Evolutionary conservation across 2,329 filamentous ascomycete genomes (phyloP).

Genomic region (Coniochaeta ligniaria): DNA sequence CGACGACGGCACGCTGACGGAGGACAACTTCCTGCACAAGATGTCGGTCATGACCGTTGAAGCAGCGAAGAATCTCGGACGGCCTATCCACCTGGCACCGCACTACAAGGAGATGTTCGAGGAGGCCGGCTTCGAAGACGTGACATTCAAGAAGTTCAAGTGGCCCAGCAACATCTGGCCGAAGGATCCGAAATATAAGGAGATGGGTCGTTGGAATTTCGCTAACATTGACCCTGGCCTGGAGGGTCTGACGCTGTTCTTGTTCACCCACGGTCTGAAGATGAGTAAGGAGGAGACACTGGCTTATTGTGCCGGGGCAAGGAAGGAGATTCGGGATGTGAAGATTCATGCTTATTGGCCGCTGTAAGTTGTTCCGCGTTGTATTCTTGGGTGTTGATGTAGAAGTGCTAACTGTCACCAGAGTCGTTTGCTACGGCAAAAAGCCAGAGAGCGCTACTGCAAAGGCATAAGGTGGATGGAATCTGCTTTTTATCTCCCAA

Average conservation of each 20-base stretch:
- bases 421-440: not conserved
- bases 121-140: conserved; percentile 16
- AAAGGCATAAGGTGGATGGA: not conserved
- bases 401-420: not conserved
- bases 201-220: conserved; percentile 13
- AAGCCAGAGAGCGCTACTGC: not conserved
- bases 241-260: conserved; percentile 17
- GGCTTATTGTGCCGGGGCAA: conserved; percentile 11
- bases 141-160: conserved; percentile 14
- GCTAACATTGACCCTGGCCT: conserved; percentile 14
- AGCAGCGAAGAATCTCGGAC: conserved; percentile 4
- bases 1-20: conserved; percentile 10
- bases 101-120: conserved; percentile 11
- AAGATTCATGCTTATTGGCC: conserved; percentile 12
- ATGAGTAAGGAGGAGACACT: conserved; percentile 18
- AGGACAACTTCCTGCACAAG: conserved; percentile 5
- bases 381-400: not conserved
- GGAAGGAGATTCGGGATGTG: conserved; percentile 6
- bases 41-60: conserved; percentile 2
- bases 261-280: conserved; percentile 17
- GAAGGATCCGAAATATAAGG: conserved; percentile 16
- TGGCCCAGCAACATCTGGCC: conserved; percentile 22
- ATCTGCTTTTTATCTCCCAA: not conserved
- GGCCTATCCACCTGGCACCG: conserved; percentile 4
- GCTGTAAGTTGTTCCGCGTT: conserved; percentile 7